Evolutionary conservation across 2,329 filamentous ascomycete genomes (phyloP).

Genomic region (Ophiostoma himal-ulmi): DNA sequence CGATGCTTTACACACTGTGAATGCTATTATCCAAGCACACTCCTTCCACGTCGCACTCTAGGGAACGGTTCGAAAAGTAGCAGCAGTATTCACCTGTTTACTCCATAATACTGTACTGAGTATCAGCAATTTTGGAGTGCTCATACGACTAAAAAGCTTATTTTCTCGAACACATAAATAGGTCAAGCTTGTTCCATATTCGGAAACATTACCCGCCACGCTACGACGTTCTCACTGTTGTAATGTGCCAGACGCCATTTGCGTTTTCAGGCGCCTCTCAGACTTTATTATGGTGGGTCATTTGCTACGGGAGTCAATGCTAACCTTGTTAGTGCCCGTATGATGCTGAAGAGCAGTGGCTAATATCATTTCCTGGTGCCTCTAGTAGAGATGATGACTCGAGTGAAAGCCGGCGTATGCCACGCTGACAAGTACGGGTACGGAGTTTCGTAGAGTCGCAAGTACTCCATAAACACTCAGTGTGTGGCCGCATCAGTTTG

Average conservation of each 20-base stretch:
- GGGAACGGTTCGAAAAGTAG: not conserved
- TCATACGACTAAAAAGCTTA: constrained; percentile 11
- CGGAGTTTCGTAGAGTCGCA: not conserved
- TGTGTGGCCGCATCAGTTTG: not conserved
- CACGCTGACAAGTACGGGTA: not conserved
- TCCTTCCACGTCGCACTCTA: not conserved
- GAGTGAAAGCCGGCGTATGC: not conserved
- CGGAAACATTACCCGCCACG: constrained; percentile 24
- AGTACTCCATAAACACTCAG: no score
- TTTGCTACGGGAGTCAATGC: not conserved
- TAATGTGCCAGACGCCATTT: not conserved
- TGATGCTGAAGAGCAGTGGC: not conserved
- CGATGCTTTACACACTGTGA: not conserved
- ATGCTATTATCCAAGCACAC: not conserved
- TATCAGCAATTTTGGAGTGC: not conserved
- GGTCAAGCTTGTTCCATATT: constrained; percentile 21
- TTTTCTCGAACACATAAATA: not conserved
- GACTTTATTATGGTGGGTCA: not conserved
- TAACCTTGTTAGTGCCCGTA: not conserved
- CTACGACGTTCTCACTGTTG: not conserved
- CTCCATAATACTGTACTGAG: not conserved
- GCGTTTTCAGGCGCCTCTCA: not conserved
- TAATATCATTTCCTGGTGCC: not conserved
- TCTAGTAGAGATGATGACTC: not conserved
- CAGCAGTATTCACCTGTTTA: not conserved